Conservation (phyloP, 1,284 basidiomycete species). For the Sanghuangporus weigelae region DNA sequence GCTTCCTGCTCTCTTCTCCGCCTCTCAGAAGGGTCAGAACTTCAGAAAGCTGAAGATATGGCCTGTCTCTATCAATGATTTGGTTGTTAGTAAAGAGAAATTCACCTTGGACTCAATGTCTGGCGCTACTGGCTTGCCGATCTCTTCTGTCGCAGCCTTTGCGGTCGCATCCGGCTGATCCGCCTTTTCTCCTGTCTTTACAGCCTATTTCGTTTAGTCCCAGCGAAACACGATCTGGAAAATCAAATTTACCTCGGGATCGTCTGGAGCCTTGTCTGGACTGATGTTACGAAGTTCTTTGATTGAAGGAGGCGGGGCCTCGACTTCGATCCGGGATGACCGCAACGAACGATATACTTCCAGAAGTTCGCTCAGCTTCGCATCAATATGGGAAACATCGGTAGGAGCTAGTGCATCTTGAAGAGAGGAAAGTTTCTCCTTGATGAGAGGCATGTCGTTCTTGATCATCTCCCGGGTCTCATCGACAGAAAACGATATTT, state of each 20-base stretch:
- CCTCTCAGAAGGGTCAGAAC: conserved; percentile 41
- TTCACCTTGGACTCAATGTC: conserved; percentile 6
- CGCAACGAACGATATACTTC: neutral
- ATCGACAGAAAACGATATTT: neutral
- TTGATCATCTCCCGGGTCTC: neutral
- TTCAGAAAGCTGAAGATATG: conserved; percentile 32
- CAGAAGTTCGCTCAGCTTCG: conserved; percentile 25
- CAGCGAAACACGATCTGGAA: neutral
- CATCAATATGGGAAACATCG: conserved; percentile 19
- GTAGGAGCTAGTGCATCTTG: neutral
- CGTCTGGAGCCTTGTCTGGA: neutral
- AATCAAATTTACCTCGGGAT: neutral
- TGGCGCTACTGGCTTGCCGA: neutral
- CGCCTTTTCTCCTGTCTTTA: neutral
- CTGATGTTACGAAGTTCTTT: conserved; percentile 1
- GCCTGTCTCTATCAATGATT: neutral
- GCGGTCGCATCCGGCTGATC: neutral
- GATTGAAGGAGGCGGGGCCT: neutral
- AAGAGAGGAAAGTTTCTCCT: conserved; percentile 2
- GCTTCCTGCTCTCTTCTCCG: conserved; percentile 40
- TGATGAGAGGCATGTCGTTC: conserved; percentile 2
- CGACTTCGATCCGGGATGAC: neutral
- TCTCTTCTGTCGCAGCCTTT: neutral
- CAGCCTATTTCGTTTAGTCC: neutral
- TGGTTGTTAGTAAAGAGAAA: neutral